Percentiles rank a stretch among this genome's conserved stretches.
These are phyloP conservation scores for Cephalotrichum gorgonifer DNA, from an alignment of 2,329 filamentous ascomycete species.

Conservation along the genomic window DNA sequence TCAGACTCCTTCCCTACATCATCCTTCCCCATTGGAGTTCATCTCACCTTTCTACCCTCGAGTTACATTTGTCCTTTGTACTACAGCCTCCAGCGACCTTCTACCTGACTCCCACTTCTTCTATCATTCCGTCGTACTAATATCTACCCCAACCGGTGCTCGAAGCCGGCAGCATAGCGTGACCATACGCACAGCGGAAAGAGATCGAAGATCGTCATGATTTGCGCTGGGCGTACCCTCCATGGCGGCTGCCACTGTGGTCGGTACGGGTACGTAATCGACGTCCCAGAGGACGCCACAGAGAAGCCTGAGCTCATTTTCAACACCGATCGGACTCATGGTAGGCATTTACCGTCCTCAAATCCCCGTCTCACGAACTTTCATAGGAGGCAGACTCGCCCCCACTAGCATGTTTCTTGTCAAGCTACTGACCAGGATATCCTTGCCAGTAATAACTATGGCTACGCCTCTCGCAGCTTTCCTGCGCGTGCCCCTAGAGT, in stretches of 20 bases:
- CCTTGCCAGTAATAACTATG: constrained; percentile 46
- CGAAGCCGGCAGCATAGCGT: too few species aligned
- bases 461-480: constrained; percentile 69
- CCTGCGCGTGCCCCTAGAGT: constrained; percentile 70
- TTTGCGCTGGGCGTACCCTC: constrained; percentile 34
- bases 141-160: too few species aligned
- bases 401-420: not conserved
- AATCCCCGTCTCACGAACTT: not conserved
- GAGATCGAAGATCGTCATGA: not conserved
- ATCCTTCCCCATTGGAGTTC: too few species aligned
- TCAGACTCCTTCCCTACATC: too few species aligned
- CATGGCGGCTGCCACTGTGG: constrained; percentile 77
- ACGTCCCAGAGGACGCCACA: constrained; percentile 49
- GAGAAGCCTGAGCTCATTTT: constrained; percentile 62
- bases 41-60: too few species aligned
- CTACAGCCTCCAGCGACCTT: too few species aligned
- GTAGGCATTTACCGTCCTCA: constrained; percentile 46
- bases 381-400: not conserved
- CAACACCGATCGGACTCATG: constrained; percentile 56
- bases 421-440: not conserved
- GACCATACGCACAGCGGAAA: too few species aligned
- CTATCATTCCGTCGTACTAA: too few species aligned
- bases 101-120: too few species aligned
- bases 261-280: constrained; percentile 70
- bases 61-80: too few species aligned